These are phyloP conservation scores for Pseudotsuga menziesii DNA, from an alignment of 75 land plant species.

Conservation along the genomic window DNA sequence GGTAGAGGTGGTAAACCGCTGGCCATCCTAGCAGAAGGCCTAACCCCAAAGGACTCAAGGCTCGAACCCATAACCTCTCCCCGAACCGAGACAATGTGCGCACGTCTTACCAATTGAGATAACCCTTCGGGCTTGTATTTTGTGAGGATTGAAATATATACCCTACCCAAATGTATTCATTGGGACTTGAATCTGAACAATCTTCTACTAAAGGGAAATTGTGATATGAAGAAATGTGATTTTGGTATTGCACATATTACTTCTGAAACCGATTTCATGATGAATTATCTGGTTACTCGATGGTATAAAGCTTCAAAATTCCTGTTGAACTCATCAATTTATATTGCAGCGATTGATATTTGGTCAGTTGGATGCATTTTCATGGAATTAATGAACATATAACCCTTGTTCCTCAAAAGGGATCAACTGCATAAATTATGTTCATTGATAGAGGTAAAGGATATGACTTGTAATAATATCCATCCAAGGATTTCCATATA, in stretches of 20 bases:
- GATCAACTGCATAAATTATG: slow-evolving; percentile 92
- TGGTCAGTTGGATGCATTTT: slow-evolving; percentile 98
- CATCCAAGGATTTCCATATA: not conserved
- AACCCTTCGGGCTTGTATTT: too few species aligned
- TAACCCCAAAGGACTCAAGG: too few species aligned
- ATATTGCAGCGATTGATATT: slow-evolving; percentile 88
- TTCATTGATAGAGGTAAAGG: slow-evolving; percentile 67
- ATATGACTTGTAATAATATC: not conserved
- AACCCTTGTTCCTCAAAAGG: slow-evolving; percentile 82
- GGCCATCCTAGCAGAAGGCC: too few species aligned
- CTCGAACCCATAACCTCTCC: too few species aligned
- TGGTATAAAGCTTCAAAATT: slow-evolving; percentile 99
- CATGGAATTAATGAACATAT: slow-evolving; percentile 79
- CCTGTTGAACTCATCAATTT: too few species aligned
- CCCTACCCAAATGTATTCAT: slow-evolving; percentile 80
- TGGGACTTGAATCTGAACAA: slow-evolving; percentile 92
- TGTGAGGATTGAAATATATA: too few species aligned
- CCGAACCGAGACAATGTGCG: too few species aligned
- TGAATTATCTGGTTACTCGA: slow-evolving; percentile 92
- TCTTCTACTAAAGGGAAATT: slow-evolving; percentile 85
- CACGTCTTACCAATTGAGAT: too few species aligned
- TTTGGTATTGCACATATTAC: slow-evolving; percentile 93
- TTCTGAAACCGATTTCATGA: slow-evolving; percentile 84
- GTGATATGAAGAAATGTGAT: slow-evolving; percentile 94
- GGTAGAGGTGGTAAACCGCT: too few species aligned